Base-by-base conservation (phyloP, 2,329 filamentous ascomycete genomes). In the Diaporthe sp. region DNA sequence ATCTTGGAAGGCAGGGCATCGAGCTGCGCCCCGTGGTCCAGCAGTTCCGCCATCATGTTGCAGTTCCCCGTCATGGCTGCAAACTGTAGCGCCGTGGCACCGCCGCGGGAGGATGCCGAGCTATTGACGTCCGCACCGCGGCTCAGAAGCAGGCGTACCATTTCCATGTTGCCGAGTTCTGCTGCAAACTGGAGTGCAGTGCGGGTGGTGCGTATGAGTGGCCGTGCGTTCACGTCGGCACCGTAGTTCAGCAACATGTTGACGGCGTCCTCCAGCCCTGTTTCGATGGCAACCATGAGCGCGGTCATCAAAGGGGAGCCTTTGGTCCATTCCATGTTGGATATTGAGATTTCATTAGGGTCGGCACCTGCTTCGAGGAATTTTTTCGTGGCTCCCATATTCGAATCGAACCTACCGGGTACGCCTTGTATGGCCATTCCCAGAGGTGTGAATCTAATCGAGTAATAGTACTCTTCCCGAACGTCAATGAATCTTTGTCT, bases 121-220 rank as follows among this genome's bases (percentile, higher is more conserved):
- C 19, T 72, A 35, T 80, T 78, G 1, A 75, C 68, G 10, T 78
- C 71, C 4, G 79, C 78, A 0, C 76, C 75, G 17, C 70, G 66
- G 1, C 61, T 54, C 19, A 80, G 72, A 8, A 80, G 73, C 17
- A 78, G 35, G 17, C 76, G 68, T 6, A 77, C 73, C 19, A 79
- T 76, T 3, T 77, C 74, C 12, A 78, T 42, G 12, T 71, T 67
- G 0, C 77, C 78, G 17, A 67, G 5, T 40, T 75, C 40, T 13
- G 77, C 77, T 1, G 78, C 78, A 9, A 74, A 74, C 38, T 80
- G 79, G 15, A 80, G 60, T 4, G 79, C 77, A 3, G 78, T 79
- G 30, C 35, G 47, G 9, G 19, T 76, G 12, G 77, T 55, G 2
- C 71, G 67, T 13, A 72, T 25, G 4, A 9, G 57, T 15, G 77